A percentile compares a stretch with the other conserved stretches of the same genome.
Evolutionary conservation across 2,329 filamentous ascomycete species (phyloP).

Genomic region (Colletotrichum spaethianum): DNA sequence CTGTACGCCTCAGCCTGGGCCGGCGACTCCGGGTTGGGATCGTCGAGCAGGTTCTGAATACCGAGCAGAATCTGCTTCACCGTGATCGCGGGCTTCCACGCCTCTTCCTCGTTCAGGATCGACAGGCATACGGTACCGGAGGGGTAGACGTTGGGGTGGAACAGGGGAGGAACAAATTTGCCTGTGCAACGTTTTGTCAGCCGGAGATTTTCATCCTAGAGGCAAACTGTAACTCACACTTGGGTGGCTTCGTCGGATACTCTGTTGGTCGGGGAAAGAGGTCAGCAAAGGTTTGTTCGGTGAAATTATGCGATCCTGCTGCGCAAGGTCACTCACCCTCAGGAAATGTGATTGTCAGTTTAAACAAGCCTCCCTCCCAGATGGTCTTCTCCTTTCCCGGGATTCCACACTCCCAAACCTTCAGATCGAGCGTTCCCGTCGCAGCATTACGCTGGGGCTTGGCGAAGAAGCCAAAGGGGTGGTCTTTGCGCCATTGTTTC

Average conservation of each 20-base stretch:
- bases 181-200: constrained; percentile 64
- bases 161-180: constrained; percentile 96
- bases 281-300: constrained; percentile 41
- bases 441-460: constrained; percentile 82
- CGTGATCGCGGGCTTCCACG: constrained; percentile 98
- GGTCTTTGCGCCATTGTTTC: constrained; percentile 96
- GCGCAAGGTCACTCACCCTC: constrained; percentile 75
- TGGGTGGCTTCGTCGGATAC: constrained; percentile 98
- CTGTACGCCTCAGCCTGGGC: constrained; percentile 98
- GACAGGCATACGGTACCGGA: constrained; percentile 97
- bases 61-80: constrained; percentile 98
- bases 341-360: constrained; percentile 91
- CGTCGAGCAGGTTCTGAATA: constrained; percentile 95
- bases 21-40: constrained; percentile 96
- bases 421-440: constrained; percentile 88
- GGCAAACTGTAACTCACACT: constrained; percentile 78
- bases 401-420: constrained; percentile 96
- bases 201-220: constrained; percentile 9
- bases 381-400: constrained; percentile 97
- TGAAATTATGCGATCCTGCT: background rate
- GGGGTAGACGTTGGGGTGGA: constrained; percentile 98
- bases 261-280: constrained; percentile 67
- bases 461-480: constrained; percentile 98
- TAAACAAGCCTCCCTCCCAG: constrained; percentile 98
- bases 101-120: constrained; percentile 98